Conservation (phyloP, 2,329 filamentous ascomycete genomes). For the Byssochlamys sp. region DNA sequence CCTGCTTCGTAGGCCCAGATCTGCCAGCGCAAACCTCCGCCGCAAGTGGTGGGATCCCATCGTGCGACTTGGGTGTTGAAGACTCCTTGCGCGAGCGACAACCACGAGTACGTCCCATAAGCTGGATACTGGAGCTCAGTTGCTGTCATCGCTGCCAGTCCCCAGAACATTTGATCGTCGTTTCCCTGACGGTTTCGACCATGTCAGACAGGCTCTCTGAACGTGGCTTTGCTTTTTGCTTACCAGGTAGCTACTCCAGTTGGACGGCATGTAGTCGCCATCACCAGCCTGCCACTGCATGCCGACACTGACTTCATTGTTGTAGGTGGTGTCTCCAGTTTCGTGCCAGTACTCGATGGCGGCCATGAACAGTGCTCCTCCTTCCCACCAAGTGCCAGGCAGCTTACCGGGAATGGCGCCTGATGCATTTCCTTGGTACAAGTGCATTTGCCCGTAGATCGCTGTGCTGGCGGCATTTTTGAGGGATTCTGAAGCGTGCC, state of each 20-base stretch:
- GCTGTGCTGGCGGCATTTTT: slow-evolving; percentile 25
- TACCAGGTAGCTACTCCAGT: slow-evolving; percentile 34
- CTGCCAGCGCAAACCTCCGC: slow-evolving; percentile 75
- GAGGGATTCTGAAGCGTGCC: slow-evolving; percentile 13
- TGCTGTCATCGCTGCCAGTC: slow-evolving; percentile 68
- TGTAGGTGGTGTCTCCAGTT: slow-evolving; percentile 64
- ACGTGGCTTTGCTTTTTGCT: neutral
- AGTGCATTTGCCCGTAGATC: slow-evolving; percentile 31
- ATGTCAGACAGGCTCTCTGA: neutral
- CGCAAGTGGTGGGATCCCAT: slow-evolving; percentile 60
- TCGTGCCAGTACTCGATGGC: slow-evolving; percentile 80
- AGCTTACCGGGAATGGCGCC: slow-evolving; percentile 32
- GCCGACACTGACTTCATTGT: slow-evolving; percentile 55
- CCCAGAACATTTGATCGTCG: slow-evolving; percentile 68
- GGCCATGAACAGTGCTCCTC: slow-evolving; percentile 59
- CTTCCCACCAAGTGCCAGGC: slow-evolving; percentile 52
- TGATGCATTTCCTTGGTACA: slow-evolving; percentile 28
- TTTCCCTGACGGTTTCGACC: slow-evolving; percentile 26
- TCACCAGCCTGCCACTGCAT: slow-evolving; percentile 66
- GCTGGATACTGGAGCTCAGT: slow-evolving; percentile 68
- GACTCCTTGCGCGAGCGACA: slow-evolving; percentile 65
- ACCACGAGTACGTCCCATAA: slow-evolving; percentile 60
- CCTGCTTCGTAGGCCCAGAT: slow-evolving; percentile 70
- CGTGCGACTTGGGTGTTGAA: slow-evolving; percentile 68
- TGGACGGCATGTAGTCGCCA: slow-evolving; percentile 65